Conservation (phyloP, 306 rosid genomes). For the Vicia faba region DNA sequence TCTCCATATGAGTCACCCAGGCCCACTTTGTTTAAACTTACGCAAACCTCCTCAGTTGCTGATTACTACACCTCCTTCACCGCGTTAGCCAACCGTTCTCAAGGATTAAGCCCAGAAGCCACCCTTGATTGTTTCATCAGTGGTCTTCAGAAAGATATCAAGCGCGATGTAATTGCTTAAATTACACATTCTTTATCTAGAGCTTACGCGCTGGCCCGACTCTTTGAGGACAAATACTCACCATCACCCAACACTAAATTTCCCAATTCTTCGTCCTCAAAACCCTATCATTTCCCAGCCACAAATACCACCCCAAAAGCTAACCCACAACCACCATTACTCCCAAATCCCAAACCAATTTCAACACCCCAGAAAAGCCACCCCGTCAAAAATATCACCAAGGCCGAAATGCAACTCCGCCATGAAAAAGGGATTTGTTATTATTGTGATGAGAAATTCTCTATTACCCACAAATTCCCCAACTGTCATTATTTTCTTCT, state of each 20-base stretch:
- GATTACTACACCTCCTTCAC: not conserved
- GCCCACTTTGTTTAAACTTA: not conserved
- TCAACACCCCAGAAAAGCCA: no score
- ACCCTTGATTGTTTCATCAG: not conserved
- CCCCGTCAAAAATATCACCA: no score
- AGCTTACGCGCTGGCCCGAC: not conserved
- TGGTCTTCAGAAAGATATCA: not conserved
- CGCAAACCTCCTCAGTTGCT: not conserved
- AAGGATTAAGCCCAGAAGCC: not conserved
- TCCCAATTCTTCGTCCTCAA: not conserved
- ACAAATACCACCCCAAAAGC: not conserved
- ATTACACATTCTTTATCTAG: not conserved
- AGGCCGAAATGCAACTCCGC: no score
- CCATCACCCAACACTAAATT: not conserved
- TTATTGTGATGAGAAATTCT: no score
- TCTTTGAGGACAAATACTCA: not conserved
- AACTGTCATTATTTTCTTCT: no score
- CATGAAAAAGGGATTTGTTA: no score
- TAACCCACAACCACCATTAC: not conserved
- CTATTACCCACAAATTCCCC: no score
- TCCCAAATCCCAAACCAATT: not conserved
- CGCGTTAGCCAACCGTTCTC: not conserved
- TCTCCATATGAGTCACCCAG: not conserved
- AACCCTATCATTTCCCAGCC: not conserved
- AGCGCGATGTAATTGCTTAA: not conserved